Evolutionary conservation across 495 filamentous ascomycete genomes (phyloP), one percentile per base, ranked within the genome.

Genomic region (Xylaria grammica): DNA sequence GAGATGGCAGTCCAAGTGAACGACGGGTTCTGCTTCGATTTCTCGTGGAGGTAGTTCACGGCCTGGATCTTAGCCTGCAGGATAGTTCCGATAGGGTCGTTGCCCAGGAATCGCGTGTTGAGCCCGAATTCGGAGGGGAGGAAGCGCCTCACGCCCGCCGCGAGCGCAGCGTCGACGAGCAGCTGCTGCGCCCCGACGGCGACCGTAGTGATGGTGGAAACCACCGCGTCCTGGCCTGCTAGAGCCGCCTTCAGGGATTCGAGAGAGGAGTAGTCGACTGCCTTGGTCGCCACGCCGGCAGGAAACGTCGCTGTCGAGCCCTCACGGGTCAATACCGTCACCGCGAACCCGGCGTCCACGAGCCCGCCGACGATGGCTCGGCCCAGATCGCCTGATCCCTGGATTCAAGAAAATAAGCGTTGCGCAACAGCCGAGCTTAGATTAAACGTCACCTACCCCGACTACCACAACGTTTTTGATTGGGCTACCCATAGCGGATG

Each of bases 121-220:
- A 79, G 62, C 1, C 89, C 90, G 62, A 86, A 92, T 65, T 90
- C 87, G 11, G 83, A 85, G 0, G 88, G 89, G 46, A 91, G 77
- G 65, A 89, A 88, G 29, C 88, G 82, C 70, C 82, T 78, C 3
- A 91, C 86, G 15, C 82, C 81, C 0, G 85, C 87, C 0, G 79
- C 78, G 19, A 86, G 69, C 0, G 86, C 81, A 2, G 88, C 89
- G 56, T 91, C 87, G 13, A 91, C 80, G 26, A 89, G 75, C 0
- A 68, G 60, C 8, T 71, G 72, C 61, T 90, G 85, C 0, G 65
- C 67, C 0, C 66, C 62, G 20, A 86, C 38, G 0, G 70, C 75
- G 0, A 65, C 49, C 4, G 72, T 66, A 17, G 73, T 76, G 4
- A 90, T 67, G 4, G 81, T 65, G 24, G 82, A 87, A 34, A 90